Evolutionary conservation across 2,329 filamentous ascomycete species (phyloP), one percentile per base, ranked within the genome.

Genomic region (Botrytis fabae): DNA sequence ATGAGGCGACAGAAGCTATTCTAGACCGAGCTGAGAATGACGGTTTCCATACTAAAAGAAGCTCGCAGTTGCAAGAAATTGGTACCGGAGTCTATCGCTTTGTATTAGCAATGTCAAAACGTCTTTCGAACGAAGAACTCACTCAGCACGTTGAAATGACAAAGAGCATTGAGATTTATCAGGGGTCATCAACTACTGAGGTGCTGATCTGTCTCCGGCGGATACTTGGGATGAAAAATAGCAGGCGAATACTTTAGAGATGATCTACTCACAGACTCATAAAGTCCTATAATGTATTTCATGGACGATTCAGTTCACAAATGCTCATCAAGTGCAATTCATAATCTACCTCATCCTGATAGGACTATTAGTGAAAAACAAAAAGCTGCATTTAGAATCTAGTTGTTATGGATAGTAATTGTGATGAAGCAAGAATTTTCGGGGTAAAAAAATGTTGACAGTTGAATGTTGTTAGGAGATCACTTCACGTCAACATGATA

Each of bases 401-500:
- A 14, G 25, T n/a, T 2, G 6, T n/a, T 1, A 51, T n/a, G 14
- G 2, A n/a, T n/a, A 4, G 1, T 0, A 51, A n/a, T 14, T 51
- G 22, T 16, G 32, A 61, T n/a, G 22, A 61, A 14, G 4, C 7
- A 25, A 25, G 12, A 20, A 14, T 25, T 0, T 8, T 40, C 22
- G 8, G 28, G 10, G 25, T 1, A 7, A 25, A 25, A 25, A 38
- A 4, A 6, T 14, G 20, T 60, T 14, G 5, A 32, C 9, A 2
- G 32, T 35, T 16, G 3, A 0, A 12, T 16, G 14, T 6, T 38
- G 2, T 1, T 0, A 25, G 38, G 10, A 4, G 35, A 40, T 38
- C 3, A 22, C 1, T 16, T 40, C 16, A 25, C 14, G 22, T 40
- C 12, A 28, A 0, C 14, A 54, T 18, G 7, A 8, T 18, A 5